These are phyloP conservation scores for Fusarium secorum DNA, from an alignment of 2,329 filamentous ascomycete species.

Conservation along the genomic window DNA sequence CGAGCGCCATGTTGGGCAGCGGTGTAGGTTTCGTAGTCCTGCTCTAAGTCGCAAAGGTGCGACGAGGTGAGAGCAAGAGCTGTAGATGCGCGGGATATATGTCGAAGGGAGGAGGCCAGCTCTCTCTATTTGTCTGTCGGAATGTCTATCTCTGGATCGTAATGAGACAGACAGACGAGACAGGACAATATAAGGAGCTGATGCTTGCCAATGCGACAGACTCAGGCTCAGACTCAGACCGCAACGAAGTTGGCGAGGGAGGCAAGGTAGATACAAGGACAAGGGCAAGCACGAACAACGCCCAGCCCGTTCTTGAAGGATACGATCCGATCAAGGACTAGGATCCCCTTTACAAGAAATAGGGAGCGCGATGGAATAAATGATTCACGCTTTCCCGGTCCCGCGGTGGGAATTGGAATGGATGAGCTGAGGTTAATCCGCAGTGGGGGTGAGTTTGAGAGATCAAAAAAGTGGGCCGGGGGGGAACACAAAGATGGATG, in stretches of 20 bases:
- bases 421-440: constrained; percentile 30
- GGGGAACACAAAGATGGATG: neutral
- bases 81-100: neutral
- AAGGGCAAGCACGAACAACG: constrained; percentile 8
- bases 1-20: constrained; percentile 51
- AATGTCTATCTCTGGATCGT: constrained; percentile 11
- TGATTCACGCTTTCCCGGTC: constrained; percentile 35
- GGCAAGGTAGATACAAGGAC: constrained; percentile 6
- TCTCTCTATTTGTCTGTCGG: constrained; percentile 29
- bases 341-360: constrained; percentile 30
- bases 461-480: constrained; percentile 11
- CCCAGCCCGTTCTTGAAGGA: constrained; percentile 23
- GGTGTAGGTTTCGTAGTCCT: constrained; percentile 10
- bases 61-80: neutral
- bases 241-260: constrained; percentile 18
- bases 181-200: constrained; percentile 5
- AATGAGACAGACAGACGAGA: constrained; percentile 8
- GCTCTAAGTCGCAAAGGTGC: constrained; percentile 9
- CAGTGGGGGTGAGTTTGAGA: constrained; percentile 23
- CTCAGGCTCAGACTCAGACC: constrained; percentile 6
- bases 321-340: constrained; percentile 17
- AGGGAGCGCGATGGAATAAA: constrained; percentile 16
- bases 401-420: constrained; percentile 31
- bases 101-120: constrained; percentile 35
- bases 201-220: constrained; percentile 15